These are phyloP conservation scores for Fusarium verticillioides DNA, from an alignment of 2,329 filamentous ascomycete genomes.

Conservation along the genomic window DNA sequence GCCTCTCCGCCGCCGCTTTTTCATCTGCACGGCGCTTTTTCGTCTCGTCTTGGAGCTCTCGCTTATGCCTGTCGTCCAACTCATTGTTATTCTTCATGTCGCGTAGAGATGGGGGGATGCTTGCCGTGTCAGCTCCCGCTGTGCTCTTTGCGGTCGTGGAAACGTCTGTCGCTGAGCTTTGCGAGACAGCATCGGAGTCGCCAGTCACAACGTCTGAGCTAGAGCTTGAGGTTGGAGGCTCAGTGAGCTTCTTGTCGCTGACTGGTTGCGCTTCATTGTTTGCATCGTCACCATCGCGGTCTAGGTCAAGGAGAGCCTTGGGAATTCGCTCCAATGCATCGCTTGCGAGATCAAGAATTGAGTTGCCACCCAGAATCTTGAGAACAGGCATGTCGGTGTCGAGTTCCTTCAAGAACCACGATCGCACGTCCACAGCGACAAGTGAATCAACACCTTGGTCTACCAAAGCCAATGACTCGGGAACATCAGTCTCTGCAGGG, in stretches of 20 bases:
- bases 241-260: not conserved
- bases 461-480: not conserved
- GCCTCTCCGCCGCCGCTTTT: not conserved
- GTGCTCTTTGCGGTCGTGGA: conserved; percentile 2
- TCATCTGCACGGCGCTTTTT: not conserved
- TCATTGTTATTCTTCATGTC: not conserved
- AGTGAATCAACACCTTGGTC: conserved; percentile 46
- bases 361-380: conserved; percentile 45
- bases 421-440: conserved; percentile 53
- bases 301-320: not conserved
- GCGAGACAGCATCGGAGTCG: not conserved
- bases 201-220: not conserved
- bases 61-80: not conserved
- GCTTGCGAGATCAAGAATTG: conserved; percentile 18
- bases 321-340: not conserved
- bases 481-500: not conserved
- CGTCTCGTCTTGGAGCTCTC: not conserved
- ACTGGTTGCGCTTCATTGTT: not conserved
- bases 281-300: not conserved
- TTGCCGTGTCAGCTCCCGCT: conserved; percentile 1
- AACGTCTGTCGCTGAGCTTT: conserved; percentile 6
- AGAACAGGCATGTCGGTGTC: conserved; percentile 59
- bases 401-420: conserved; percentile 60
- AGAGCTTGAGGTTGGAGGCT: not conserved
- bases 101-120: not conserved